Evolutionary conservation across 2,329 filamentous ascomycete species (phyloP).

Genomic region (Aspergillus transmontanensis): DNA sequence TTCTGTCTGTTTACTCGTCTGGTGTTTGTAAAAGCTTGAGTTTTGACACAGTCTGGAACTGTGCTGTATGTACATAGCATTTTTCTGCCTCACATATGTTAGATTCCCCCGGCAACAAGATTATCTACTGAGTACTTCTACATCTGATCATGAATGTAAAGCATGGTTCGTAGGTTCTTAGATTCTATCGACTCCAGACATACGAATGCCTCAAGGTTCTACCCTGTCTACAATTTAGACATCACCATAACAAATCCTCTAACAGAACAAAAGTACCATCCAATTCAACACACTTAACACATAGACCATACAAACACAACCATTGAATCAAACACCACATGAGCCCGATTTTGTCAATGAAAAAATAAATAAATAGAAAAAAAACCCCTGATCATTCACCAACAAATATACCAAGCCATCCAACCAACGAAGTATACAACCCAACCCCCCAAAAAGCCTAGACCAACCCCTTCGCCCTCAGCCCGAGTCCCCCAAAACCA

Average conservation of each 20-base stretch:
- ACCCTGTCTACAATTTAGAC: not conserved
- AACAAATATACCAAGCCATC: too few relatives aligned
- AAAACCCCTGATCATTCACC: too few relatives aligned
- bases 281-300: not conserved
- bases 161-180: not conserved
- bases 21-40: not conserved
- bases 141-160: not conserved
- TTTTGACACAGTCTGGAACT: not conserved
- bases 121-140: not conserved
- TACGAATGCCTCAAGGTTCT: too few relatives aligned
- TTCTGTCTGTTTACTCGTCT: slow-evolving; percentile 1
- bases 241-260: not conserved
- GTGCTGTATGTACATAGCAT: not conserved
- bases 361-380: too few relatives aligned
- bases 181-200: too few relatives aligned
- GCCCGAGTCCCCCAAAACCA: too few relatives aligned
- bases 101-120: not conserved
- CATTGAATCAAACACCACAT: not conserved
- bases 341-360: too few relatives aligned
- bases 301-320: not conserved
- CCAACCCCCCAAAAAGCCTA: too few relatives aligned
- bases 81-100: not conserved
- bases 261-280: not conserved
- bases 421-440: too few relatives aligned
- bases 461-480: too few relatives aligned